These are phyloP conservation scores for Colletotrichum sp. DNA, from an alignment of 2,329 filamentous ascomycete species.

Conservation along the genomic window DNA sequence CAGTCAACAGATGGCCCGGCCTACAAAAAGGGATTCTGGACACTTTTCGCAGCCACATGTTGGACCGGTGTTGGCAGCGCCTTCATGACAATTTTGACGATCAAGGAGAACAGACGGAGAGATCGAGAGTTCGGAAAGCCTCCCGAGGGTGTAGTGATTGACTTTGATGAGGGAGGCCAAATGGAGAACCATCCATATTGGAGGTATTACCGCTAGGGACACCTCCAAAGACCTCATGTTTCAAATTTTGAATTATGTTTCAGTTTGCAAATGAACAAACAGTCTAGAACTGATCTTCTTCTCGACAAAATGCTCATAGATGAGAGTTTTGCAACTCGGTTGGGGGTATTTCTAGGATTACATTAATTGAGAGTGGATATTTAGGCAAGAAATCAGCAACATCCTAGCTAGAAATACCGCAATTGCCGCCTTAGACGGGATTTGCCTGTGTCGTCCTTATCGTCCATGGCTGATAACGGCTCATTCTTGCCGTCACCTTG, in stretches of 20 bases:
- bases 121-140: slow-evolving; percentile 18
- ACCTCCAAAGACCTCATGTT: no score
- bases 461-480: background rate
- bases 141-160: background rate
- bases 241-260: no score
- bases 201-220: background rate
- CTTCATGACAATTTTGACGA: slow-evolving; percentile 17
- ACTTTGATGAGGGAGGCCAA: slow-evolving; percentile 7
- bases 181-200: slow-evolving; percentile 16
- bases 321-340: no score
- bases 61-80: slow-evolving; percentile 9
- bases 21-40: slow-evolving; percentile 14
- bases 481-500: background rate
- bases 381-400: no score
- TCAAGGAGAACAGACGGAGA: slow-evolving; percentile 19
- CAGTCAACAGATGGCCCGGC: background rate
- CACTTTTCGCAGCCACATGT: slow-evolving; percentile 6
- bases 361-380: no score
- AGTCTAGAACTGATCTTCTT: no score
- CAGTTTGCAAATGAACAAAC: no score
- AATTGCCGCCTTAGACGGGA: background rate
- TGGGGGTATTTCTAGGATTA: no score
- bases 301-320: no score
- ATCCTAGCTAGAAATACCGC: background rate
- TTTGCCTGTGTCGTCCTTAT: background rate